Evolutionary conservation across 2,329 filamentous ascomycete species (phyloP).

Genomic region (Curvularia sp.): DNA sequence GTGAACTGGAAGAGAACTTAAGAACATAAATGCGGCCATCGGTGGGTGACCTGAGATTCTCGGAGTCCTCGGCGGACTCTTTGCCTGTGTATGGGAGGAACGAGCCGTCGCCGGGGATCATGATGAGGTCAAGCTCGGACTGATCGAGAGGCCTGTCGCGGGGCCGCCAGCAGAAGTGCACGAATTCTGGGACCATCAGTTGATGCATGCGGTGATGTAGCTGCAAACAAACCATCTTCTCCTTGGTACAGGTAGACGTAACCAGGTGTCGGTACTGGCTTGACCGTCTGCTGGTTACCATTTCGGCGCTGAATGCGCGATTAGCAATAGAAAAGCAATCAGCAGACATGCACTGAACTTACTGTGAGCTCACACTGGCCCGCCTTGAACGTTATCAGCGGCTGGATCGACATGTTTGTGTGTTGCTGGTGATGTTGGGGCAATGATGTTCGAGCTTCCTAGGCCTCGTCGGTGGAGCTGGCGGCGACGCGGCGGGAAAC

Average conservation of each 20-base stretch:
- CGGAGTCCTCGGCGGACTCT: conserved; percentile 62
- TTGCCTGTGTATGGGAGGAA: conserved; percentile 75
- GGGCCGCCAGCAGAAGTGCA: conserved; percentile 97
- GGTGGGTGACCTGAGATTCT: conserved; percentile 68
- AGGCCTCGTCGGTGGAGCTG: conserved; percentile 27
- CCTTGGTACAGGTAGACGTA: conserved; percentile 87
- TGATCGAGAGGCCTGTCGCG: conserved; percentile 73
- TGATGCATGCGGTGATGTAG: not conserved
- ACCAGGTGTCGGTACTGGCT: conserved; percentile 74
- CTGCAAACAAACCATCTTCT: conserved; percentile 74
- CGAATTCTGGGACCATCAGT: conserved; percentile 67
- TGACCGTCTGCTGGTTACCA: conserved; percentile 64
- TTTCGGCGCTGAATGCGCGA: conserved; percentile 28
- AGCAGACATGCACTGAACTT: conserved; percentile 48
- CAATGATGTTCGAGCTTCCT: conserved; percentile 19
- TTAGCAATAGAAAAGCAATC: conserved; percentile 22
- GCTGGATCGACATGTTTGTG: conserved; percentile 75
- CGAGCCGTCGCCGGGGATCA: conserved; percentile 87
- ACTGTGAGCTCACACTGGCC: conserved; percentile 87
- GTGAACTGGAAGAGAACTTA: conserved; percentile 91
- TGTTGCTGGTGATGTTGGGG: conserved; percentile 21
- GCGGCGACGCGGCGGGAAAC: conserved; percentile 17
- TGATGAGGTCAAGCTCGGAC: conserved; percentile 87
- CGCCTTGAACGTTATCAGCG: conserved; percentile 95
- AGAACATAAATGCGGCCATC: conserved; percentile 92